Conservation (phyloP, 805 yeast species). For the Wickerhamiella parazyma region DNA sequence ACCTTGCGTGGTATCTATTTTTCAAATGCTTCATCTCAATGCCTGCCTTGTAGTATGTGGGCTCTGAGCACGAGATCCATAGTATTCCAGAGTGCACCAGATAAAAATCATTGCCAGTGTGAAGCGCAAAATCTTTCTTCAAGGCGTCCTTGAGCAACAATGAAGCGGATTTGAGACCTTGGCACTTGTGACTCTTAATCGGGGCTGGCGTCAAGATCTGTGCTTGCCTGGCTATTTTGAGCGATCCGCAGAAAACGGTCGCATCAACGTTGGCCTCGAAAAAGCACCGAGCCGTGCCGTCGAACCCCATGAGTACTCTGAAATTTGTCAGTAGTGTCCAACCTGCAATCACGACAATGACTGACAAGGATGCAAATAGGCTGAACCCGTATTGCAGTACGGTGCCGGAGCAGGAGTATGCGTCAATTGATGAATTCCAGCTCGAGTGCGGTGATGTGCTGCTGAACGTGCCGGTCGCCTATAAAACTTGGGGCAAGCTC, state of each 20-base stretch:
- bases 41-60: constrained; percentile 4
- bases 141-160: constrained; percentile 6
- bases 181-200: neutral
- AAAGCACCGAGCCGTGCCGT: neutral
- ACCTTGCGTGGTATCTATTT: neutral
- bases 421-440: constrained; percentile 56
- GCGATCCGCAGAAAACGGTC: neutral
- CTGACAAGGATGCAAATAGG: constrained; percentile 15
- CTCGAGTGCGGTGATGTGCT: constrained; percentile 75
- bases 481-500: constrained; percentile 87
- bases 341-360: constrained; percentile 3
- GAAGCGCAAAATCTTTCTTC: neutral
- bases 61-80: neutral
- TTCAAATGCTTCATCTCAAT: neutral
- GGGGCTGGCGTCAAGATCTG: neutral
- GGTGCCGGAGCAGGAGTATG: constrained; percentile 66
- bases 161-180: neutral
- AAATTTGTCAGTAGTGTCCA: neutral
- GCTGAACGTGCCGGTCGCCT: constrained; percentile 74
- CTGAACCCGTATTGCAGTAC: constrained; percentile 55
- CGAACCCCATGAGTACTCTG: neutral
- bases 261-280: neutral
- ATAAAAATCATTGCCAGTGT: neutral
- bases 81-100: neutral
- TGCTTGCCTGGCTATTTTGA: neutral